Evolutionary conservation across 345 rosid genomes (phyloP), one percentile per base, ranked within the genome.

Genomic region (Excoecaria agallocha): DNA sequence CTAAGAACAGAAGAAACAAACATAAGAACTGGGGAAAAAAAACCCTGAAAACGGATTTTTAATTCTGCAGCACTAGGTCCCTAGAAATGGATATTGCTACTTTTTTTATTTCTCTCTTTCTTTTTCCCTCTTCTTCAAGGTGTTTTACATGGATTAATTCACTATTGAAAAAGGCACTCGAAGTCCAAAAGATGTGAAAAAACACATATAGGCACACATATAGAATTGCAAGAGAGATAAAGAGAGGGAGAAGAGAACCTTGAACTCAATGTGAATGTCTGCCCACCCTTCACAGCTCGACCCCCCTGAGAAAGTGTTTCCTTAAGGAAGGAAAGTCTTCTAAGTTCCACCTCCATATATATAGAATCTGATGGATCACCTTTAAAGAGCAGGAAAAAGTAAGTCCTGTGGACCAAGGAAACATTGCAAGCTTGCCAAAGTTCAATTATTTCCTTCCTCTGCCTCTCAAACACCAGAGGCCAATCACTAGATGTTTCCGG

Each of bases 291-390:
- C 7, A 80, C 66, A 73, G 88, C 85, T 50, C 84, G 85, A 77
- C 79, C 85, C 74, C 92, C 92, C 43, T 69, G 86, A 78, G 92
- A 85, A 82, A 93, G 85, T 66, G 88, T 84, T 75, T 93, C 94
- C 83, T 90, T 86, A 76, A 95, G 89, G 86, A 89, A 95, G 66
- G 89, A 85, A 68, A 95, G 97, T 74, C 97, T 87, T 78, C 96
- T 87, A 52, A 87, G 84, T 88, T 95, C 99, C 43, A 95, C 99
- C 78, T 87, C 99, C 73, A 91, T 83, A 88, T 95, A 95, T 67
- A 91, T 88, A 54, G 96, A 93, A 87, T 95, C 99, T 1, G 87
- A 70, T n/a, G 87, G 92, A 69, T 95, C 98, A 51, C 99, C 99
- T 77, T 83, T 90, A 76, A 95, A 91, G 74, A 95, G 97, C 84